Conservation (phyloP, 352 stramenopile species). For the Phytophthora ramorum region DNA sequence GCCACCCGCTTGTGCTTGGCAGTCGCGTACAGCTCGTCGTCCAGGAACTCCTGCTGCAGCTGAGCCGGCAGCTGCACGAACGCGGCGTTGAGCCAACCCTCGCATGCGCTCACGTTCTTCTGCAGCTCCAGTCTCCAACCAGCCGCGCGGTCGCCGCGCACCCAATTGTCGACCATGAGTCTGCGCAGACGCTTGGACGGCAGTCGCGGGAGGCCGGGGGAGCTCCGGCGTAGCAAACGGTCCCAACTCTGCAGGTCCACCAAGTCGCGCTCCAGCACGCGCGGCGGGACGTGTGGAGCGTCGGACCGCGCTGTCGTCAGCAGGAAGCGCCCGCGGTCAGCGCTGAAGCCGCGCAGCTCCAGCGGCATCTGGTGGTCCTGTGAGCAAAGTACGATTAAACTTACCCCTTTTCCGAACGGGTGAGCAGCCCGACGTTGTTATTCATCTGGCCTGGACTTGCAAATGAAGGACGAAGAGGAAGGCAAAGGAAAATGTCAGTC, state of each 20-base stretch:
- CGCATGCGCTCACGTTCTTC: constrained; percentile 65
- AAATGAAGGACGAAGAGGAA: background rate
- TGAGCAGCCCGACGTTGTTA: too few relatives aligned
- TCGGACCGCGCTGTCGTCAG: constrained; percentile 11
- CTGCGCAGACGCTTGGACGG: constrained; percentile 66
- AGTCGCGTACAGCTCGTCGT: constrained; percentile 54
- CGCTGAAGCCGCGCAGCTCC: constrained; percentile 47
- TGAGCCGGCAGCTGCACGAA: constrained; percentile 36
- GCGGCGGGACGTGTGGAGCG: background rate
- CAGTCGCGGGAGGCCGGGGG: constrained; percentile 37
- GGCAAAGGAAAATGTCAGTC: too few relatives aligned
- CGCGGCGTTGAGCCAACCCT: constrained; percentile 61
- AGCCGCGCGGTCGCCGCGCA: constrained; percentile 38
- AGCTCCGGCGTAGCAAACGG: constrained; percentile 29
- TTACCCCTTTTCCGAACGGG: too few relatives aligned
- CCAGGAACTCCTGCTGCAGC: constrained; percentile 50
- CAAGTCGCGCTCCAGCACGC: constrained; percentile 43
- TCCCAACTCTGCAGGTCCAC: constrained; percentile 58
- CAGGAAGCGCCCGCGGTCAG: constrained; percentile 40
- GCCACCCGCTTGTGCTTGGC: constrained; percentile 34
- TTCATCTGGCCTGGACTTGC: too few relatives aligned
- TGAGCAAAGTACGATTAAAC: background rate
- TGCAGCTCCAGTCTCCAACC: constrained; percentile 68
- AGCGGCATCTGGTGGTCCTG: constrained; percentile 15
- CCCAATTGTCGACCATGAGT: constrained; percentile 61